Percentiles rank a stretch among this genome's conserved stretches.
Evolutionary conservation across 2,329 filamentous ascomycete species (phyloP).

Genomic region (Ilyonectria destructans): DNA sequence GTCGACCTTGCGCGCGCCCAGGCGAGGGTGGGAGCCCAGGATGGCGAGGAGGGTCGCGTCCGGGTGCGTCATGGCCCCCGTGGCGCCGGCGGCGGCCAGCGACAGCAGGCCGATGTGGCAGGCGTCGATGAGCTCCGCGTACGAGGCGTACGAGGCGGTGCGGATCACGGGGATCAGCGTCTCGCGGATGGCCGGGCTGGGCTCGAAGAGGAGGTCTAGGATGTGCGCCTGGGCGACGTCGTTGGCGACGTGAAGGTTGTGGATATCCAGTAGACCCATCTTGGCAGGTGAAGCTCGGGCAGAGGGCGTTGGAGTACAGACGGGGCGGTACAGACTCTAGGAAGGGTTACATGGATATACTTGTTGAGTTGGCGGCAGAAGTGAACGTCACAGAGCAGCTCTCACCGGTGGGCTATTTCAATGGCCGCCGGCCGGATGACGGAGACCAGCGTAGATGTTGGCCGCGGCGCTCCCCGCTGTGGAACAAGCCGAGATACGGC

Average conservation of each 20-base stretch:
- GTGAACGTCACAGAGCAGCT: conserved; percentile 6
- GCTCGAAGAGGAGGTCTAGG: conserved; percentile 89
- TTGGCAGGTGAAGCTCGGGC: conserved; percentile 10
- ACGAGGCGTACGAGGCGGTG: conserved; percentile 72
- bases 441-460: conserved; percentile 45
- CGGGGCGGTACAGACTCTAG: neutral
- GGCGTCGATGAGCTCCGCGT: conserved; percentile 78
- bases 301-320: neutral
- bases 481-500: conserved; percentile 5
- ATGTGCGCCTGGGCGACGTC: conserved; percentile 69
- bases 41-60: conserved; percentile 76
- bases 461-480: conserved; percentile 45
- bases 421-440: conserved; percentile 37
- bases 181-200: conserved; percentile 81
- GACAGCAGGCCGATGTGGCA: conserved; percentile 76
- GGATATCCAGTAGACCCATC: conserved; percentile 70
- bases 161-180: conserved; percentile 80
- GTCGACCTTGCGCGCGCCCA: conserved; percentile 87
- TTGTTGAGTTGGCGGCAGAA: conserved; percentile 12
- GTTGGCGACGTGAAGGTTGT: conserved; percentile 70
- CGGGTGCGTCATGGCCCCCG: conserved; percentile 56
- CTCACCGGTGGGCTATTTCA: neutral
- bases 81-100: conserved; percentile 67
- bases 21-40: conserved; percentile 85
- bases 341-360: conserved; percentile 3